Evolutionary conservation across 1,284 basidiomycete genomes (phyloP), one percentile per base, ranked within the genome.

Genomic region (Grifola frondosa): DNA sequence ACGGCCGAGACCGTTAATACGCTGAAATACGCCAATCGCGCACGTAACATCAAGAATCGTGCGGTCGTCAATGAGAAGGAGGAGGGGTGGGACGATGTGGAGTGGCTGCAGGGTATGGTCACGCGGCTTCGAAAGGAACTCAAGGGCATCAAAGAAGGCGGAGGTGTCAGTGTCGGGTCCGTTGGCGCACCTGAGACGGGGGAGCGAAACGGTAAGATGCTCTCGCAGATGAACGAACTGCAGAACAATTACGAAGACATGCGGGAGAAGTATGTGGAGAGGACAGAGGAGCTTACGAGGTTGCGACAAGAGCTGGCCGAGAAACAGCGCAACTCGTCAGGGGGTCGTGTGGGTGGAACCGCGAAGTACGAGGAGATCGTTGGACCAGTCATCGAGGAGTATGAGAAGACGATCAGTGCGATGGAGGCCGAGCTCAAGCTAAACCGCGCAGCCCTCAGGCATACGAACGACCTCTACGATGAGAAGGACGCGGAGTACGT

Each of bases 41-140:
- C 96, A 1, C 75, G 95, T 53, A 97, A 97, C 62, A 99, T 99
- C 74, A 96, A 96, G 71, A 99, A 99, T 61, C 77, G 85, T 37
- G 94, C 91, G 2, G 83, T 91, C 42, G 78, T 96, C 48, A 97
- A 95, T 64, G 91, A 96, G 67, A 87, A 86, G 57, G 97, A 99
- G 67, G 91, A 93, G 38, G 97, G 96, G 4, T 99, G 96, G 96
- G 95, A 98, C 53, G 96, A 99, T 64, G 74, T 99, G 4, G 95
- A 97, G 60, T 95, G 97, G 82, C 71, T 99, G 34, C 97, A 98
- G 67, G 80, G 79, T 40, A 90, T 85, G 42, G 80, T 97, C 26
- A 74, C 78, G 25, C 85, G 91, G 49, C 71, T 99, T 35, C 80
- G 97, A 35, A 92, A 87, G 64, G 94, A 98, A 53, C 63, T 98